Conservation (phyloP, 139 green algal species). For the Auxenochlorella pyrenoidosa region DNA sequence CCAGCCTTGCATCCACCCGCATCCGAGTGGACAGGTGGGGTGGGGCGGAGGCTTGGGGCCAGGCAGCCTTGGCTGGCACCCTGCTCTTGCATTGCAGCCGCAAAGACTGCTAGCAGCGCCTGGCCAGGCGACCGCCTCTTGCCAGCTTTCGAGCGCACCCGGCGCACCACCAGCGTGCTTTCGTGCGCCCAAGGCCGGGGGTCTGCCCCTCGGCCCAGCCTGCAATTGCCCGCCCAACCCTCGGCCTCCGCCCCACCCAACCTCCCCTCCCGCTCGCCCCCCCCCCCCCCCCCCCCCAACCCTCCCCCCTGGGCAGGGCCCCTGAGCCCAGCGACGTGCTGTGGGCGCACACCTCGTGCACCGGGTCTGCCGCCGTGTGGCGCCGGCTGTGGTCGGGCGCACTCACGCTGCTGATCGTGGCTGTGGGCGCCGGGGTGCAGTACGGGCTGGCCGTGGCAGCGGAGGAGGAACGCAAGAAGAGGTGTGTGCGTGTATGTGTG, state of each 20-base stretch:
- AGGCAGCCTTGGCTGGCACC: too few species aligned
- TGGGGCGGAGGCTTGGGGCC: neutral
- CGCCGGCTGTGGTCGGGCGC: constrained; percentile 32
- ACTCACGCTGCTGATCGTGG: constrained; percentile 47
- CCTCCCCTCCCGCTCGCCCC: neutral
- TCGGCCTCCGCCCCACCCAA: too few species aligned
- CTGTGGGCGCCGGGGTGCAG: constrained; percentile 50
- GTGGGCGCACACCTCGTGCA: constrained; percentile 57
- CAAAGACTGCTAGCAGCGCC: too few species aligned
- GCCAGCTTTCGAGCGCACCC: too few species aligned
- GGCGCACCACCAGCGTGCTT: too few species aligned
- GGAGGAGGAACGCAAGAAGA: constrained; percentile 33
- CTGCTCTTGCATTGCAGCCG: too few species aligned
- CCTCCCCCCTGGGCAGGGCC: constrained; percentile 33
- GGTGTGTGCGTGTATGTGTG: neutral
- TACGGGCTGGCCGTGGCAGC: constrained; percentile 49
- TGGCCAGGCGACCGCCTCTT: too few species aligned
- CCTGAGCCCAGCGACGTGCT: constrained; percentile 66
- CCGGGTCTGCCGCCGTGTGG: constrained; percentile 1
- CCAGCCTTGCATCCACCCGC: neutral
- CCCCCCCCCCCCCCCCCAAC: too few species aligned
- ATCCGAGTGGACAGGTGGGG: neutral
- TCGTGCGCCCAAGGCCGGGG: too few species aligned
- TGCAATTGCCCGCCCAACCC: too few species aligned
- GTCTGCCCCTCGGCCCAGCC: too few species aligned